Percentiles rank a stretch among this genome's conserved stretches.
Conservation (phyloP, 2,329 filamentous ascomycete genomes). For the Didymellaceae sp. region DNA sequence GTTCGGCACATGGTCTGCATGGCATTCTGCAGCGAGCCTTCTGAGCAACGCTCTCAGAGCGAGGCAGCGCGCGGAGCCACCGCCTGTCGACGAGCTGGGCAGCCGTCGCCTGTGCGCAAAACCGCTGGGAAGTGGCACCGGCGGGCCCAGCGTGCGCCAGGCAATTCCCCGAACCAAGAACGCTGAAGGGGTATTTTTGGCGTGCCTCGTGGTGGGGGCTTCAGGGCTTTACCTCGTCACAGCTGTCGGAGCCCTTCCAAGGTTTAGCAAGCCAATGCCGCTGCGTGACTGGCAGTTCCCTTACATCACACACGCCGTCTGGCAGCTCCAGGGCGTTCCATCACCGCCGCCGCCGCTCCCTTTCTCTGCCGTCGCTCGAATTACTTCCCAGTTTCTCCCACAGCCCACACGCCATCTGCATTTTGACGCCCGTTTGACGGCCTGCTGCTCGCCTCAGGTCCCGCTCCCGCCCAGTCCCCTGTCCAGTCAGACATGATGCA, state of each 20-base stretch:
- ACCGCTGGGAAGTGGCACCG: conserved; percentile 14
- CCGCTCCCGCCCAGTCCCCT: conserved; percentile 16
- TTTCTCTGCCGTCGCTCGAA: conserved; percentile 15
- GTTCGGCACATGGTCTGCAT: conserved; percentile 7
- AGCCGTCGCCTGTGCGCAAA: conserved; percentile 8
- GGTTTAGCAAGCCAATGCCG: conserved; percentile 14
- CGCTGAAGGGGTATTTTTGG: conserved; percentile 29
- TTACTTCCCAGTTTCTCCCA: conserved; percentile 13
- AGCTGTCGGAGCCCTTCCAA: conserved; percentile 25
- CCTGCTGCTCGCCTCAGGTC: conserved; percentile 10
- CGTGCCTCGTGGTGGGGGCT: conserved; percentile 23
- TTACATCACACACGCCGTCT: conserved; percentile 21
- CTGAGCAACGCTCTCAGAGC: background rate
- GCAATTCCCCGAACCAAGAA: conserved; percentile 28
- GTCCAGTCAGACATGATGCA: conserved; percentile 27
- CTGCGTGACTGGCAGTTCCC: conserved; percentile 17
- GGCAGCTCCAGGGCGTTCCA: conserved; percentile 14
- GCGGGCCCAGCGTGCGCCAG: conserved; percentile 15
- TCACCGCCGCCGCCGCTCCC: conserved; percentile 12
- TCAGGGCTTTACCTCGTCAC: conserved; percentile 19
- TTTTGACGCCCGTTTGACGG: conserved; percentile 7
- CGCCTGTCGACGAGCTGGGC: conserved; percentile 3
- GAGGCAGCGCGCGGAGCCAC: background rate
- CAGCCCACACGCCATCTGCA: conserved; percentile 9
- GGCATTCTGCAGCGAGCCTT: conserved; percentile 1